phyloP scores from a whole-genome alignment of 441 rosid genomes.

The Erodium texanum region DNA sequence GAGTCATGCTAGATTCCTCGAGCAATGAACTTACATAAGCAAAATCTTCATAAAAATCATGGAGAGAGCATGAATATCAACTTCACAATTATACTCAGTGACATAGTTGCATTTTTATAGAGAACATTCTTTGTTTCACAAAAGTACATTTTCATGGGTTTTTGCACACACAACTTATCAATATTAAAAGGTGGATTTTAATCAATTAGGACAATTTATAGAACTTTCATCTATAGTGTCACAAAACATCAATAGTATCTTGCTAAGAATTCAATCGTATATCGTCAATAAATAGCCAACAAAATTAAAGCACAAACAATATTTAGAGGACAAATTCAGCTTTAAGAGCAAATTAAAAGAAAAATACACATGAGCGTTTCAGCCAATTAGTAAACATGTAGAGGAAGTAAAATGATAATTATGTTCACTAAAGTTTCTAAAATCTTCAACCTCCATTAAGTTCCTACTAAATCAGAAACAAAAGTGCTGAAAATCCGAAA shows the following conservation, averaged over 20 bases:
- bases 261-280: background rate
- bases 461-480: background rate
- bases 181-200: background rate
- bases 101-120: background rate
- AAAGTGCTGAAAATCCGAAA: background rate
- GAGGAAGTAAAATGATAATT: background rate
- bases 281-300: background rate
- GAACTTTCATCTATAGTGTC: background rate
- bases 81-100: background rate
- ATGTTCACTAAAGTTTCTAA: background rate
- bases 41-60: background rate
- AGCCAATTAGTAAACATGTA: background rate
- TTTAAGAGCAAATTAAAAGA: background rate
- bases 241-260: background rate
- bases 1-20: background rate
- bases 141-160: background rate
- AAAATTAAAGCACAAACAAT: background rate
- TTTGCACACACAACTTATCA: background rate
- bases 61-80: background rate
- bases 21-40: background rate
- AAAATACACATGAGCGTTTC: background rate
- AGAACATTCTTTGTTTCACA: background rate
- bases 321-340: background rate
- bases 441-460: background rate
- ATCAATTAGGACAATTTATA: slow-evolving; percentile 1